A percentile compares a stretch with the other conserved stretches of the same genome.
phyloP scores from a whole-genome alignment of 345 rosid genomes.

The Isatis tinctoria region DNA sequence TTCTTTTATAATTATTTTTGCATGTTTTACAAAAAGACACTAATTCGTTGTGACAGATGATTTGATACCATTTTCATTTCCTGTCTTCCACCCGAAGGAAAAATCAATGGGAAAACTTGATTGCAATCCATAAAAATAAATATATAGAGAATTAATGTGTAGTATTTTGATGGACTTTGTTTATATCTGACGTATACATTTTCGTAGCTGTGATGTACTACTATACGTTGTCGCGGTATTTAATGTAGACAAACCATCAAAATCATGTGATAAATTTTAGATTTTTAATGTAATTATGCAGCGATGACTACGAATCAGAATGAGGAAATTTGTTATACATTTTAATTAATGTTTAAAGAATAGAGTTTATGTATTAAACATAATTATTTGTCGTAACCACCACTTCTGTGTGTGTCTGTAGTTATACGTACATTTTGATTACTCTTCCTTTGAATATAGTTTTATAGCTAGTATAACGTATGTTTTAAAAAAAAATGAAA shows the following conservation, averaged over 20 bases:
- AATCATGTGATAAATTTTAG: too few species aligned
- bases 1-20: background rate
- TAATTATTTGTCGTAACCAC: constrained; percentile 17
- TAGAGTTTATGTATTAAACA: background rate
- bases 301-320: background rate
- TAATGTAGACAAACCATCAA: too few species aligned
- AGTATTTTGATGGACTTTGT: too few species aligned
- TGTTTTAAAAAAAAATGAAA: background rate
- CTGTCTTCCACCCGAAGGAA: constrained; percentile 21
- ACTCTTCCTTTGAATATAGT: background rate
- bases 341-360: background rate
- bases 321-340: too few species aligned
- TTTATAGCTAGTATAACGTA: background rate
- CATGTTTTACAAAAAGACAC: background rate
- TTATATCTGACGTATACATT: background rate
- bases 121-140: constrained; percentile 1
- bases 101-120: constrained; percentile 20
- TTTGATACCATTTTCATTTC: constrained; percentile 38
- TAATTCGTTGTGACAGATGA: constrained; percentile 23
- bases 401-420: constrained; percentile 26
- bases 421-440: constrained; percentile 20
- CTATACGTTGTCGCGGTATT: too few species aligned
- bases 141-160: too few species aligned
- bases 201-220: background rate
- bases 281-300: background rate